phyloP scores from a whole-genome alignment of 768 basidiomycete species.

The Agrocybe praecox region DNA sequence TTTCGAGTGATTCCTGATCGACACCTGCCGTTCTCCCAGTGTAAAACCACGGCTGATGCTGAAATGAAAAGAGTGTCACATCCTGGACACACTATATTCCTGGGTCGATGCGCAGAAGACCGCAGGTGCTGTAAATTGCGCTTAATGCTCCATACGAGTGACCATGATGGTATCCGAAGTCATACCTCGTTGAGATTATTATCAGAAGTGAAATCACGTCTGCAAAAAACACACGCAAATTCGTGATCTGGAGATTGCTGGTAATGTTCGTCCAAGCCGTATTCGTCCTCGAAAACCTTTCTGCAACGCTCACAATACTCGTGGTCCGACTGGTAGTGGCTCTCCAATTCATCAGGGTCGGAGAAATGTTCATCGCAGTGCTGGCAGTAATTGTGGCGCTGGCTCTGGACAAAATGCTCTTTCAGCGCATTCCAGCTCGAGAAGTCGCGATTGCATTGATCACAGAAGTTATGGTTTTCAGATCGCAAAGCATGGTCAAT shows the following conservation, averaged over 20 bases:
- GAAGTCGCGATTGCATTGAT: slow-evolving; percentile 50
- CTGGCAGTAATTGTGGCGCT: slow-evolving; percentile 53
- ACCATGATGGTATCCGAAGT: slow-evolving; percentile 13
- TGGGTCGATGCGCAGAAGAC: slow-evolving; percentile 51
- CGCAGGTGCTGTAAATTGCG: slow-evolving; percentile 41
- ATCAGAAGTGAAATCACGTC: slow-evolving; percentile 36
- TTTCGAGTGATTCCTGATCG: slow-evolving; percentile 45
- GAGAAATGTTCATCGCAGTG: slow-evolving; percentile 47
- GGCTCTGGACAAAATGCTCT: slow-evolving; percentile 56
- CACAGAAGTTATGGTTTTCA: slow-evolving; percentile 39
- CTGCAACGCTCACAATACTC: slow-evolving; percentile 43
- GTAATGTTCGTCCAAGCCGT: slow-evolving; percentile 49
- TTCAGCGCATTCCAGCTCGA: slow-evolving; percentile 32
- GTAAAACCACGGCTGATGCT: slow-evolving; percentile 55
- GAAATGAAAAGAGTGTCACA: slow-evolving; percentile 55
- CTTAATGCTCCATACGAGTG: background rate
- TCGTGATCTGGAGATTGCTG: slow-evolving; percentile 40
- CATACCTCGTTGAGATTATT: slow-evolving; percentile 24
- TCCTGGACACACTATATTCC: slow-evolving; percentile 35
- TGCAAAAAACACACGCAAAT: slow-evolving; percentile 45
- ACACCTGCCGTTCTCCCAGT: slow-evolving; percentile 66
- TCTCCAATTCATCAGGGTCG: slow-evolving; percentile 28
- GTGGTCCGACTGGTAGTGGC: slow-evolving; percentile 45
- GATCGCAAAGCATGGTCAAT: slow-evolving; percentile 16
- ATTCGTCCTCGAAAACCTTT: slow-evolving; percentile 39